Percentiles rank a stretch among this genome's conserved stretches.
These are phyloP conservation scores for Auriscalpium vulgare DNA, from an alignment of 768 basidiomycete genomes.

Conservation along the genomic window DNA sequence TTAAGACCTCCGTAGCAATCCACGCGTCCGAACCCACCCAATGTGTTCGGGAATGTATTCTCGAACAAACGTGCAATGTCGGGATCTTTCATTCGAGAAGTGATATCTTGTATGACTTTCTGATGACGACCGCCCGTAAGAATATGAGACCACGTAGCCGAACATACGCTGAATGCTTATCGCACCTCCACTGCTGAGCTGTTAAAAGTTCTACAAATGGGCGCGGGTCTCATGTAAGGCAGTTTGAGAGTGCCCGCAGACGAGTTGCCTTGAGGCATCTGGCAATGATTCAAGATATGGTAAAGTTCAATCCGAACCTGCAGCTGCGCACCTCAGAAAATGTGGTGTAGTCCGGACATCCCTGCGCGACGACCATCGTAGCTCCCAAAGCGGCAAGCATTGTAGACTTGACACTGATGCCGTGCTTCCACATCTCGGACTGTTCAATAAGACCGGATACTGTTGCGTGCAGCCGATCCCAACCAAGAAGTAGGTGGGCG, in stretches of 20 bases:
- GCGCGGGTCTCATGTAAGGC: slow-evolving; percentile 67
- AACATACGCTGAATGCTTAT: neutral
- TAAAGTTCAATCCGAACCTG: slow-evolving; percentile 3
- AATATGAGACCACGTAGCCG: neutral
- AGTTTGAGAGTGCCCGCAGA: slow-evolving; percentile 55
- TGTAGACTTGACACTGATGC: slow-evolving; percentile 7
- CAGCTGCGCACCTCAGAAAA: slow-evolving; percentile 44
- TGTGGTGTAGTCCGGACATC: slow-evolving; percentile 54
- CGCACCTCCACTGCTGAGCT: slow-evolving; percentile 66
- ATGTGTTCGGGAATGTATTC: slow-evolving; percentile 77
- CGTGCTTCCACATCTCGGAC: neutral
- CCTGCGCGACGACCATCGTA: slow-evolving; percentile 18
- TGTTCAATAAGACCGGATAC: neutral
- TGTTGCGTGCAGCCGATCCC: neutral
- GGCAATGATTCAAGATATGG: neutral
- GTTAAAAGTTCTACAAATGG: slow-evolving; percentile 67
- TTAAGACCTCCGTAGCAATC: neutral
- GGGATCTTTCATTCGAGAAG: slow-evolving; percentile 59
- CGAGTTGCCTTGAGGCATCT: slow-evolving; percentile 53
- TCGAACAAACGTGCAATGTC: slow-evolving; percentile 74
- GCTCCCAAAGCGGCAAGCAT: slow-evolving; percentile 19
- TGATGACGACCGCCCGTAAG: slow-evolving; percentile 18
- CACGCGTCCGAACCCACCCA: slow-evolving; percentile 38
- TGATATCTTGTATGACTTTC: slow-evolving; percentile 75
- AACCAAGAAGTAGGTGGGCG: neutral